Base-by-base conservation (phyloP, 305 asterid genomes). In the Nicotiana rustica region DNA sequence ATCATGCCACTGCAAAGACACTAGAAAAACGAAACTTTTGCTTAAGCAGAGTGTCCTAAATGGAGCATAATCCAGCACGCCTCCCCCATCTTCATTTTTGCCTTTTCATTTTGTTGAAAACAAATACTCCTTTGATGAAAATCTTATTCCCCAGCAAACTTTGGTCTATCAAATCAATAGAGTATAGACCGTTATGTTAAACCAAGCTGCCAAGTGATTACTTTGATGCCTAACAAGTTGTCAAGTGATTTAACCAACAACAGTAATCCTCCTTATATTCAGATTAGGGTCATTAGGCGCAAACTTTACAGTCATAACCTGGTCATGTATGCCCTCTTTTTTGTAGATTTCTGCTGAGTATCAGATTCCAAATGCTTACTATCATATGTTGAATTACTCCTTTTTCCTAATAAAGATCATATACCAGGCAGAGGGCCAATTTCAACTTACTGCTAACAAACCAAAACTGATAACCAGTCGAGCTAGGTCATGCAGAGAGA, bases 311-410 rank as follows among this genome's bases (percentile, higher is more conserved):
- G 36, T 12, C 78, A 71, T 13, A 44, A 21, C 38, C 61, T 71
- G 61, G 59, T 71, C 78, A 71, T 71, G 78, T 70, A 44, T 18
- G 36, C 60, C 59, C 78, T 70, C 60, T 33, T 70, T 19, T n/a
- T 70, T 15, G 75, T 7, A 67, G 55, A 36, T 67, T 67, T 67
- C 31, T 67, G 52, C 38, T 19, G 14, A 44, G 8, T 44, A 19
- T 10, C 52, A 44, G 19, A 47, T 10, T 19, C 61, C 78, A 4
- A 47, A 71, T 12, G 60, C 29, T 67, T 67, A 33, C 49, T 33
- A 67, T 33, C 73, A 33, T 67, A 67, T 67, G 49, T 6, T 12
- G 35, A 15, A 35, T 17, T 33, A 67, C 52, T 47, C 78, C 2
- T 15, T 70, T 70, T 70, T 25, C 38, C 78, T 21, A 6, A 44